Conservation (phyloP, 805 yeast genomes). For the Candida montana region DNA sequence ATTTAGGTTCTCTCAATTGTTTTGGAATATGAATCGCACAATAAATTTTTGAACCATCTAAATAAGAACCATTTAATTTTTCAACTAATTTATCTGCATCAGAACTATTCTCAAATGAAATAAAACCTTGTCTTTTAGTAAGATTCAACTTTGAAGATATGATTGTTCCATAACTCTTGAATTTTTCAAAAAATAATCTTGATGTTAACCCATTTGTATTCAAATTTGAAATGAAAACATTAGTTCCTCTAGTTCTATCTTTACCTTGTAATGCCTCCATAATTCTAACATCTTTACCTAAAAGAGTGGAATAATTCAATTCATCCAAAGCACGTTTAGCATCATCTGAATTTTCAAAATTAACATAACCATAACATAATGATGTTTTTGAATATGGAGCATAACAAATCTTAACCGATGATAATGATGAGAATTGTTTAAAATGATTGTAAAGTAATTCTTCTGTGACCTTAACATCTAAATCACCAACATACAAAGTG, state of each 20-base stretch:
- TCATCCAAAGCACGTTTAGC: conserved; percentile 54
- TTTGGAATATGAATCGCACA: conserved; percentile 38
- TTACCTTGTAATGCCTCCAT: conserved; percentile 51
- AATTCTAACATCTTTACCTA: conserved; percentile 43
- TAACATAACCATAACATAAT: conserved; percentile 70
- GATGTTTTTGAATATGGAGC: conserved; percentile 50
- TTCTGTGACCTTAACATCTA: conserved; percentile 47
- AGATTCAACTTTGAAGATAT: conserved; percentile 37
- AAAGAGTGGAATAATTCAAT: conserved; percentile 43
- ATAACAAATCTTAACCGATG: conserved; percentile 56
- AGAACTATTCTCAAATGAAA: conserved; percentile 30
- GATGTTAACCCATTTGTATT: conserved; percentile 31
- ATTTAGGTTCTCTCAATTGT: conserved; percentile 8
- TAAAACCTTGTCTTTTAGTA: conserved; percentile 35
- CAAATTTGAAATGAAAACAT: conserved; percentile 44
- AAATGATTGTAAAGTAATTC: conserved; percentile 41
- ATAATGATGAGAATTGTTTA: conserved; percentile 36
- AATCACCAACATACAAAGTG: conserved; percentile 55
- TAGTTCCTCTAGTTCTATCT: conserved; percentile 39
- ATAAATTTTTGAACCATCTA: conserved; percentile 28
- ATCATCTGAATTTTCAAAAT: conserved; percentile 44
- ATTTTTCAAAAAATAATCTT: conserved; percentile 43
- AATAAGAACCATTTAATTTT: conserved; percentile 23
- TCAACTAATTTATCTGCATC: conserved; percentile 33
- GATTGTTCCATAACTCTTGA: conserved; percentile 42